These are phyloP conservation scores for Pythium chondricola DNA, from an alignment of 352 stramenopile genomes.

Conservation along the genomic window DNA sequence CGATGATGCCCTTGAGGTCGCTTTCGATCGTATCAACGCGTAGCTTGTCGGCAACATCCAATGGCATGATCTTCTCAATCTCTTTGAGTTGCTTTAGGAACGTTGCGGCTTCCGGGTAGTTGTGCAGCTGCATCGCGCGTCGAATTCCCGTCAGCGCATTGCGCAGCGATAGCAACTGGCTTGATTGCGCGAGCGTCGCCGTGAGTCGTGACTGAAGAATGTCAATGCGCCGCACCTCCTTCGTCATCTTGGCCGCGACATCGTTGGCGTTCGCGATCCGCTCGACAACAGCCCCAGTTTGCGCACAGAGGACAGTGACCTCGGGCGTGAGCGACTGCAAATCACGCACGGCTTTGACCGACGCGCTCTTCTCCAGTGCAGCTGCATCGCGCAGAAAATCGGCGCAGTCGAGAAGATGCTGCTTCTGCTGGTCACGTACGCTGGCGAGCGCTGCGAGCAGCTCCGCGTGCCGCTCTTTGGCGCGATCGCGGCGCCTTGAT, in stretches of 20 bases:
- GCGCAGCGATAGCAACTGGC: constrained; percentile 69
- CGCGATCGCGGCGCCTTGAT: constrained; percentile 2
- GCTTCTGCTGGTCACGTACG: constrained; percentile 40
- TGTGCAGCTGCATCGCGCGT: constrained; percentile 62
- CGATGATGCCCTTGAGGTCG: constrained; percentile 74
- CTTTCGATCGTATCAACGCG: constrained; percentile 81
- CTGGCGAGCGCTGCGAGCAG: constrained; percentile 47
- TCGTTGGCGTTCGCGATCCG: constrained; percentile 84
- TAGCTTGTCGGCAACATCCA: constrained; percentile 80
- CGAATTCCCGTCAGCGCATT: constrained; percentile 71
- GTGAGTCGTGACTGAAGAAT: constrained; percentile 75
- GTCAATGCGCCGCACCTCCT: constrained; percentile 74
- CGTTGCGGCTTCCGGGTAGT: constrained; percentile 63
- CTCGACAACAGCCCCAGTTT: constrained; percentile 78
- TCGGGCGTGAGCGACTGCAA: constrained; percentile 57
- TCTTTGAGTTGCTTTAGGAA: constrained; percentile 73
- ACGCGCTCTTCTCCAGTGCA: constrained; percentile 48
- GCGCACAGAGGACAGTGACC: constrained; percentile 59
- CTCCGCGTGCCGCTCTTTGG: constrained; percentile 46
- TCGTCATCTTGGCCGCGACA: constrained; percentile 86
- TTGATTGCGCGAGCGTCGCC: constrained; percentile 49
- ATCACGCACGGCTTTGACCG: constrained; percentile 39
- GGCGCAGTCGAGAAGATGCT: constrained; percentile 23
- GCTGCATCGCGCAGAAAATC: constrained; percentile 32
- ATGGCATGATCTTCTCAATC: constrained; percentile 64